Evolutionary conservation across 2,329 filamentous ascomycete genomes (phyloP).

Genomic region (Chaetomiaceae sp.): DNA sequence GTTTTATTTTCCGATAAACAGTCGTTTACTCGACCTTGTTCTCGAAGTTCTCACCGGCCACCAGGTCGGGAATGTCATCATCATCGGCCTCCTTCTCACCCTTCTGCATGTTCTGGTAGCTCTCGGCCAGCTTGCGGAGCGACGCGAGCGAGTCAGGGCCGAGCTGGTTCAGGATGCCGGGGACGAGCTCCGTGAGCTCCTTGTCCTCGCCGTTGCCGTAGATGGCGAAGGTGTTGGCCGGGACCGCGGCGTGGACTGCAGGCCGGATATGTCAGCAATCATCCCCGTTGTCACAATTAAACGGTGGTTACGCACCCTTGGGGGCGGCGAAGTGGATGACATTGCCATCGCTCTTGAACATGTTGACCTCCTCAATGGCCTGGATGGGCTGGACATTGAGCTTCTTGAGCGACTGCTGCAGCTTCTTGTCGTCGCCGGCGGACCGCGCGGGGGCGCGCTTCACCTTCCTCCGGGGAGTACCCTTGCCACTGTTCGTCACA

Average conservation of each 20-base stretch:
- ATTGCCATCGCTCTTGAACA: slow-evolving; percentile 99
- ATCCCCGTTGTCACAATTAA: neutral
- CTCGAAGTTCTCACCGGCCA: slow-evolving; percentile 98
- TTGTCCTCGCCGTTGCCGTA: slow-evolving; percentile 99
- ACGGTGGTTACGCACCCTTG: slow-evolving; percentile 66
- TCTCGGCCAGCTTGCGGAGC: slow-evolving; percentile 96
- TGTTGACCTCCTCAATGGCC: slow-evolving; percentile 99
- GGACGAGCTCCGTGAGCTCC: slow-evolving; percentile 98
- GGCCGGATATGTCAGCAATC: slow-evolving; percentile 14
- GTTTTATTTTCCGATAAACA: slow-evolving; percentile 13
- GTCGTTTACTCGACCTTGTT: slow-evolving; percentile 81
- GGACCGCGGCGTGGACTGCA: slow-evolving; percentile 90
- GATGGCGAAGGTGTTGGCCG: slow-evolving; percentile 98
- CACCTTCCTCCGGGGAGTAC: slow-evolving; percentile 93
- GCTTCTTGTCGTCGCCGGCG: slow-evolving; percentile 98
- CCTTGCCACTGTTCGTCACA: slow-evolving; percentile 69
- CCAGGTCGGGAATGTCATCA: slow-evolving; percentile 94
- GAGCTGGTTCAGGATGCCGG: slow-evolving; percentile 98
- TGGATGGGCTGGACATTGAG: slow-evolving; percentile 99
- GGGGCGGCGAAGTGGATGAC: slow-evolving; percentile 98
- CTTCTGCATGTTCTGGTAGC: slow-evolving; percentile 99
- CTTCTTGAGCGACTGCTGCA: slow-evolving; percentile 96
- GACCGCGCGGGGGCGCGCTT: slow-evolving; percentile 95
- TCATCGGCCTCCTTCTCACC: slow-evolving; percentile 72
- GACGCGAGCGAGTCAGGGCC: slow-evolving; percentile 96